Evolutionary conservation across 768 basidiomycete species (phyloP).

Genomic region (Hypsizygus marmoreus): DNA sequence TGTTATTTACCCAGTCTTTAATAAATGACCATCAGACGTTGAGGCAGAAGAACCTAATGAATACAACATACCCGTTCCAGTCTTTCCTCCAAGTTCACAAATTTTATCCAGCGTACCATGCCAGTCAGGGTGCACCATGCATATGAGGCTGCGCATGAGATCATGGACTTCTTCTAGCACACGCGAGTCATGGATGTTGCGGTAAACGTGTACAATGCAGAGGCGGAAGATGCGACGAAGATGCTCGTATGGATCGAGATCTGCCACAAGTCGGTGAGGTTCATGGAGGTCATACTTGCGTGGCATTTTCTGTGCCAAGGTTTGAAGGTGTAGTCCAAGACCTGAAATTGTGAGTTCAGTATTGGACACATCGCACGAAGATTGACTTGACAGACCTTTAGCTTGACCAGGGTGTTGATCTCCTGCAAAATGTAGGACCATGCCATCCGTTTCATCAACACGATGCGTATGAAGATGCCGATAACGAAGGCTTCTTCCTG

Average conservation of each 20-base stretch:
- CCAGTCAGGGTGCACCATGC: conserved; percentile 22
- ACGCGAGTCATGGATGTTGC: conserved; percentile 22
- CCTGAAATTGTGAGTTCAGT: conserved; percentile 14
- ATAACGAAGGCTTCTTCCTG: conserved; percentile 18
- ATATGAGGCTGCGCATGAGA: conserved; percentile 26
- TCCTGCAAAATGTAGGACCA: conserved; percentile 19
- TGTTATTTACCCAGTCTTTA: conserved; percentile 30
- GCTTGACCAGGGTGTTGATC: conserved; percentile 27
- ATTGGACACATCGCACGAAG: not conserved
- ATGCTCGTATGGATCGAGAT: conserved; percentile 24
- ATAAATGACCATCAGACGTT: not conserved
- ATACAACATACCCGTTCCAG: conserved; percentile 14
- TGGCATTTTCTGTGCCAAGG: conserved; percentile 4
- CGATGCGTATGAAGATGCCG: conserved; percentile 21
- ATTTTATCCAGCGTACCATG: conserved; percentile 18
- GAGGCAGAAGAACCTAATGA: no score
- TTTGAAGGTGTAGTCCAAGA: conserved; percentile 22
- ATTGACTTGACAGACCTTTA: conserved; percentile 14
- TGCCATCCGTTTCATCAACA: conserved; percentile 10
- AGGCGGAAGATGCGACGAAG: conserved; percentile 20
- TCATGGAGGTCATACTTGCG: conserved; percentile 24
- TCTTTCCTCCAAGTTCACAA: conserved; percentile 20
- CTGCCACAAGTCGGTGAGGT: conserved; percentile 10
- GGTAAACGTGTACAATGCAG: conserved; percentile 20
- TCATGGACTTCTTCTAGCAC: conserved; percentile 15